Base-by-base conservation (phyloP, 768 basidiomycete genomes). In the Holtermanniella nyarrowii region DNA sequence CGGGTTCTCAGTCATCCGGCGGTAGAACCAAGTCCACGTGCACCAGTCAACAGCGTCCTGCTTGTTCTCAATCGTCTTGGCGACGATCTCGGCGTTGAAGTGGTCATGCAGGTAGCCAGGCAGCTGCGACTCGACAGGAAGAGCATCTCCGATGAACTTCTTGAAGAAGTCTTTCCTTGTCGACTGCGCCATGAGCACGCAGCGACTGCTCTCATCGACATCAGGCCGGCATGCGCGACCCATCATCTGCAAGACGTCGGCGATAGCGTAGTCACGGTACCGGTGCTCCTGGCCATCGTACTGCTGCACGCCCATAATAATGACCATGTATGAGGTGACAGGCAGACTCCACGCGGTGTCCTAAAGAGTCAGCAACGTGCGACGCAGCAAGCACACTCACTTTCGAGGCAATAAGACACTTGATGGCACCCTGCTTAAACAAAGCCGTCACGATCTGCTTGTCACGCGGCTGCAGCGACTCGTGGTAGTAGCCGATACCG, bases 201-300 rank as follows among this genome's bases (percentile, higher is more conserved):
- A 97, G 13, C 89, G 85, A 60, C 88, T 90, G 53, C 84, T 82
- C 2, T 85, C 82, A 60, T 97, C 95, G 60, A 88, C 81, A 39
- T 74, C 71, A 5, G 95, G 93, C 14, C 91, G 83, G 69, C 91
- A 96, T 0, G 95, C 95, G n/a, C 83, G 81, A 41, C 93, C 95
- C 83, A 97, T 93, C 93, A 99, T 97, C 68, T 97, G 95, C 1
- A 97, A 79, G 4, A 99, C 86, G 61, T 97, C 93, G 79, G 93
- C 93, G 53, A 99, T 89, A 3, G 93, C 90, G 67, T 97, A 96
- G 71, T 97, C 95, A 58, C 91, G 78, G 60, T 99, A 99, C 42
- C 95, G 86, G 66, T 97, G 95, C 63, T 99, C 95, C 72, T 89
- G 87, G 65, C 93, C 93, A 70, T 97, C 91, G 61, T 86, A 97